Conservation (phyloP, 257 asterid genomes). For the Nicotiana knightiana region DNA sequence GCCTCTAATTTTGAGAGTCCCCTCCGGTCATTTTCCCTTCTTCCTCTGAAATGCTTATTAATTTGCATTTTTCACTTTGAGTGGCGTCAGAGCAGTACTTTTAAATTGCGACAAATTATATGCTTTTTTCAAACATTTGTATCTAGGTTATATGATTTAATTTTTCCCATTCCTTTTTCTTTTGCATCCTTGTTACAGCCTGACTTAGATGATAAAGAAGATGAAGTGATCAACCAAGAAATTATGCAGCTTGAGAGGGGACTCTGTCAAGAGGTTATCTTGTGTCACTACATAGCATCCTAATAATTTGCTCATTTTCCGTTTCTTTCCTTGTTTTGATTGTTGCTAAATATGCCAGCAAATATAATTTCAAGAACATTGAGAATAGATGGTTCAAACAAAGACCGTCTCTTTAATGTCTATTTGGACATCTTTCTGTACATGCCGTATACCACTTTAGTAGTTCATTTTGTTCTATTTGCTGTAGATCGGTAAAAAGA, state of each 20-base stretch:
- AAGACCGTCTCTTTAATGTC: background rate
- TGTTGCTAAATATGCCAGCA: background rate
- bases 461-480: slow-evolving; percentile 17
- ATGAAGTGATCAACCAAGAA: slow-evolving; percentile 54
- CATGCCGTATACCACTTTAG: background rate
- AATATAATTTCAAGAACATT: background rate
- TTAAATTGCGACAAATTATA: background rate
- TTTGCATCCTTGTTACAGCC: slow-evolving; percentile 49
- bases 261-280: slow-evolving; percentile 66
- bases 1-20: background rate
- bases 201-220: slow-evolving; percentile 83
- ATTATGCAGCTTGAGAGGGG: slow-evolving; percentile 52
- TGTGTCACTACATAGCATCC: background rate
- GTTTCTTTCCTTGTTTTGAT: background rate
- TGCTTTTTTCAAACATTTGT: background rate
- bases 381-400: background rate
- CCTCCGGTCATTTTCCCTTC: background rate
- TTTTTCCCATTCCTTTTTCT: slow-evolving; percentile 7
- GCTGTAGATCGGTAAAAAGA: slow-evolving; percentile 58
- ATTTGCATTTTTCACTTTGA: background rate
- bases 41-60: background rate
- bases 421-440: slow-evolving; percentile 1
- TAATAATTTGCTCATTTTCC: background rate
- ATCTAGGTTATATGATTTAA: background rate
- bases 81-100: background rate